Conservation (phyloP, 306 rosid genomes). For the Betula pendula region DNA sequence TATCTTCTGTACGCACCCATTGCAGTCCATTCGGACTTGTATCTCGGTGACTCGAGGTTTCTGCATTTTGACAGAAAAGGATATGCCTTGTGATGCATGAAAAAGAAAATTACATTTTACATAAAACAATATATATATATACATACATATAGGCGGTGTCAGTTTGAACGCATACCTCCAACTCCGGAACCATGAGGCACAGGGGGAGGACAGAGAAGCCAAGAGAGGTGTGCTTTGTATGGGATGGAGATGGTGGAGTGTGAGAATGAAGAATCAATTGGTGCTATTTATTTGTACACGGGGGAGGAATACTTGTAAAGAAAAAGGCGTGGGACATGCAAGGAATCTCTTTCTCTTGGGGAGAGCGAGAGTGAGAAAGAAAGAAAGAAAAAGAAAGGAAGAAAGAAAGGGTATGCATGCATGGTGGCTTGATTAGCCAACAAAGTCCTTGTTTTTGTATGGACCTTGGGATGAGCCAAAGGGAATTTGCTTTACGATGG, state of each 20-base stretch:
- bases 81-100: slow-evolving; percentile 5
- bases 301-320: slow-evolving; percentile 65
- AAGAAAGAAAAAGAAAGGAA: neutral
- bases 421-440: slow-evolving; percentile 33
- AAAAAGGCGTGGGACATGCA: slow-evolving; percentile 58
- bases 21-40: slow-evolving; percentile 89
- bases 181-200: slow-evolving; percentile 59
- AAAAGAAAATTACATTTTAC: neutral
- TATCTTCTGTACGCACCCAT: slow-evolving; percentile 91
- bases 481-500: slow-evolving; percentile 39
- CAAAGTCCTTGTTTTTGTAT: slow-evolving; percentile 9
- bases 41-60: slow-evolving; percentile 68
- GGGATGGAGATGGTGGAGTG: slow-evolving; percentile 33
- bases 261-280: slow-evolving; percentile 52
- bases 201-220: slow-evolving; percentile 29
- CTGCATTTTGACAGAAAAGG: slow-evolving; percentile 48
- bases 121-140: neutral
- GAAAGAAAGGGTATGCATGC: neutral
- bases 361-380: slow-evolving; percentile 26
- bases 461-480: slow-evolving; percentile 29
- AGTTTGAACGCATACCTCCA: slow-evolving; percentile 51
- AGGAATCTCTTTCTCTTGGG: slow-evolving; percentile 62
- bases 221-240: slow-evolving; percentile 16
- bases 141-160: slow-evolving; percentile 9
- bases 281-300: slow-evolving; percentile 44